Conservation (phyloP, 495 filamentous ascomycete genomes). For the Tuber melanosporum region DNA sequence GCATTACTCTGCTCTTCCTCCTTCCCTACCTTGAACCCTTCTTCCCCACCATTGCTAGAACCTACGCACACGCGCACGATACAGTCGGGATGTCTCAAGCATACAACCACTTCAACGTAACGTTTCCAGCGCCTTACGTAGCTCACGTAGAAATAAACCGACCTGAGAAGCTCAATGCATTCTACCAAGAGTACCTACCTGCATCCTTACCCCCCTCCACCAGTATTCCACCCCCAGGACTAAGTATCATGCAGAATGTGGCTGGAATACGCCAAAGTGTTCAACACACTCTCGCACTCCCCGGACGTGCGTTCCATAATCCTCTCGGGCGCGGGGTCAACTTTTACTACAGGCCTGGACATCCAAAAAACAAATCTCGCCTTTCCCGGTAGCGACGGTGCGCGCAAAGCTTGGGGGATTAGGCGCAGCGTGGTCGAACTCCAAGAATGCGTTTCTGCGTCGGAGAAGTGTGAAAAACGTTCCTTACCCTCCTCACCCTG, state of each 20-base stretch:
- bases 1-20: background rate
- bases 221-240: background rate
- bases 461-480: conserved; percentile 89
- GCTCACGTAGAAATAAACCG: conserved; percentile 93
- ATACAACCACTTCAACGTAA: conserved; percentile 71
- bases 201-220: background rate
- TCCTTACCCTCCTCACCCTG: conserved; percentile 25
- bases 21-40: conserved; percentile 3
- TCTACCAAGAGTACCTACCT: conserved; percentile 58
- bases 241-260: conserved; percentile 60
- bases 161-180: conserved; percentile 83
- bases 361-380: conserved; percentile 49
- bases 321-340: conserved; percentile 75
- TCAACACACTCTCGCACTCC: conserved; percentile 65
- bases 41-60: background rate
- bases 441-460: conserved; percentile 64
- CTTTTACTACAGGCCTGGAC: conserved; percentile 81
- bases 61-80: background rate
- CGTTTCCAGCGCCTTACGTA: conserved; percentile 64
- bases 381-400: conserved; percentile 49
- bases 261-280: conserved; percentile 68
- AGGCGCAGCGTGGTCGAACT: conserved; percentile 66
- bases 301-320: conserved; percentile 69
- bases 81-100: background rate
- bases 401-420: conserved; percentile 59